Base-by-base conservation (phyloP, 2,329 filamentous ascomycete genomes). In the Aureobasidium sp. region DNA sequence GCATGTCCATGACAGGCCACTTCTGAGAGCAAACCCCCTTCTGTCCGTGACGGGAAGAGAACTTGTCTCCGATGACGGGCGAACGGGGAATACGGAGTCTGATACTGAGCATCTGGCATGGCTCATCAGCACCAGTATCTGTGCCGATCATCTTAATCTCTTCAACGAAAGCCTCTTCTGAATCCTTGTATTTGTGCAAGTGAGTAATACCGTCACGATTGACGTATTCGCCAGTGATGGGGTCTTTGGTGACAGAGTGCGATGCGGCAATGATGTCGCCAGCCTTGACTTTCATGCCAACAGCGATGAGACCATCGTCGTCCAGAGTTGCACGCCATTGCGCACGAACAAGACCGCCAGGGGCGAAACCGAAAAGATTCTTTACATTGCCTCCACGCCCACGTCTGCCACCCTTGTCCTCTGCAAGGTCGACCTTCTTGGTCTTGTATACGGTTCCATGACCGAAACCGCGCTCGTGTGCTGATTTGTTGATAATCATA, bases 401-500 rank as follows among this genome's bases (percentile, higher is more conserved):
- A 22, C 55, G 80, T 59, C 83, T 79, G 17, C 56, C 52, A 32
- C 81, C 80, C 38, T 76, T 74, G 57, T 91, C 87, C 49, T 95
- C 89, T 62, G 89, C 86, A 16, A 97, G 79, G 30, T 86, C 83
- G 65, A 93, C 84, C 65, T 94, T 87, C 73, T 97, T 95, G 7
- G 90, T 95, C 75, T 98, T 98, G 79, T 96, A 98, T 62, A 98
- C 90, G 4, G 90, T 94, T 53, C 93, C 93, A 64, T 97, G 84
- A 32, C 90, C 91, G 64, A 98, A 97, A 12, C 93, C 93, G 61
- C 93, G 84, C 71, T 98, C 93, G 69, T 96, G 89, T 2, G 91
- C 84, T 17, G 90, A 95, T 70, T 97, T 97, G 77, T 97, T 97
- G 67, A 98, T 78, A 66, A 98, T 97, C 91, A 97, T 97, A 67